Conservation (phyloP, 768 basidiomycete species). For the Lepiota subincarnata region DNA sequence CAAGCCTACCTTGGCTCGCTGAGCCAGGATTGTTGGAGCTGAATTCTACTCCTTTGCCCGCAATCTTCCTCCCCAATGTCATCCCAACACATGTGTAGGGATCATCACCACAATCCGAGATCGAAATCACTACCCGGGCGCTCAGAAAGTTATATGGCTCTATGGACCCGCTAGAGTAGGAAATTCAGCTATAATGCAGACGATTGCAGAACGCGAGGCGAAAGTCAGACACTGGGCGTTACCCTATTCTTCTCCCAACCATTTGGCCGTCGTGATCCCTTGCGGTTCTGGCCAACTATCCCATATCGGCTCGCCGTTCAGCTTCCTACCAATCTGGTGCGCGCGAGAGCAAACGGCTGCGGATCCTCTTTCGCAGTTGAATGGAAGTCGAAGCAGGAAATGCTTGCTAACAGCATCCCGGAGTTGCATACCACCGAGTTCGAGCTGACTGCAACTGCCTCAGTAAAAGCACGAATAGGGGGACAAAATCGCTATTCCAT, state of each 20-base stretch:
- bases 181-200: constrained; percentile 7
- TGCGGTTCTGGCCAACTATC: neutral
- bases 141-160: neutral
- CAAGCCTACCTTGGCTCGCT: neutral
- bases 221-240: neutral
- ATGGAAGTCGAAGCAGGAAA: too few relatives aligned
- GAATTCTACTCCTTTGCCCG: neutral
- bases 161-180: constrained; percentile 10
- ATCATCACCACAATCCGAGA: neutral
- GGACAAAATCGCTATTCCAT: too few relatives aligned
- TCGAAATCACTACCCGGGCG: neutral
- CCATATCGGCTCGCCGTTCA: constrained; percentile 1
- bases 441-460: too few relatives aligned
- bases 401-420: too few relatives aligned
- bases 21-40: neutral
- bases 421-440: too few relatives aligned
- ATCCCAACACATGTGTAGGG: neutral
- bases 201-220: neutral
- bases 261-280: neutral
- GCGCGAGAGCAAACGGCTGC: neutral
- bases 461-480: too few relatives aligned
- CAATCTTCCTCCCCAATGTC: neutral
- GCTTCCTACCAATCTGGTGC: neutral
- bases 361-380: too few relatives aligned
- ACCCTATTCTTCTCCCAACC: constrained; percentile 6